Evolutionary conservation across 2,329 filamentous ascomycete species (phyloP).

Genomic region (Stagonosporopsis tanaceti): DNA sequence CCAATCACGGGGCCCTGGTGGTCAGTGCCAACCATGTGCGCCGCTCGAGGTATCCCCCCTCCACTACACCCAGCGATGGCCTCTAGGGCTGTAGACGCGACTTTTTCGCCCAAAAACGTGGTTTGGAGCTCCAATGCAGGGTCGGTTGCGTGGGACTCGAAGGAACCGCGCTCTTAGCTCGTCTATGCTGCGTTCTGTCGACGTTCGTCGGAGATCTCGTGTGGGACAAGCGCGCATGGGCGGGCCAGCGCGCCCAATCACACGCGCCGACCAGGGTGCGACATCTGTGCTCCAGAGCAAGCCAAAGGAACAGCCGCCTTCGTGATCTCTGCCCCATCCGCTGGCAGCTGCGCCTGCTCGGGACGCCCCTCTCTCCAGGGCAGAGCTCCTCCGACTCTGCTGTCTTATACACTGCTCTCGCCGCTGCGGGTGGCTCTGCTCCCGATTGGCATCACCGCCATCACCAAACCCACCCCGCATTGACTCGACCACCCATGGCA

Average conservation of each 20-base stretch:
- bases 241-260: slow-evolving; percentile 27
- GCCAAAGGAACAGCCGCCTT: slow-evolving; percentile 41
- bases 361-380: slow-evolving; percentile 37
- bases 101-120: slow-evolving; percentile 46
- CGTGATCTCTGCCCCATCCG: slow-evolving; percentile 34
- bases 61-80: slow-evolving; percentile 31
- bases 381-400: slow-evolving; percentile 27
- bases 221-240: slow-evolving; percentile 35
- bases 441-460: slow-evolving; percentile 31
- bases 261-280: slow-evolving; percentile 17
- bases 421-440: slow-evolving; percentile 38
- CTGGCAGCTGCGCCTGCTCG: slow-evolving; percentile 40
- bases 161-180: slow-evolving; percentile 39
- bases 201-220: slow-evolving; percentile 25
- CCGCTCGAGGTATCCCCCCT: slow-evolving; percentile 27
- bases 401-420: slow-evolving; percentile 44
- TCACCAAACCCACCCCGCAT: slow-evolving; percentile 27
- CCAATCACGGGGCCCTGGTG: slow-evolving; percentile 6
- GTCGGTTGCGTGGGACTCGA: slow-evolving; percentile 30
- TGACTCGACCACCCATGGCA: slow-evolving; percentile 16
- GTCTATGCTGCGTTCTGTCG: slow-evolving; percentile 28
- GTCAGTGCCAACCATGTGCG: slow-evolving; percentile 18
- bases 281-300: slow-evolving; percentile 30
- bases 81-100: slow-evolving; percentile 43
- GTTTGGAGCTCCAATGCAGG: slow-evolving; percentile 37